Conservation (phyloP, 768 basidiomycete species). For the Nidularia sp. region DNA sequence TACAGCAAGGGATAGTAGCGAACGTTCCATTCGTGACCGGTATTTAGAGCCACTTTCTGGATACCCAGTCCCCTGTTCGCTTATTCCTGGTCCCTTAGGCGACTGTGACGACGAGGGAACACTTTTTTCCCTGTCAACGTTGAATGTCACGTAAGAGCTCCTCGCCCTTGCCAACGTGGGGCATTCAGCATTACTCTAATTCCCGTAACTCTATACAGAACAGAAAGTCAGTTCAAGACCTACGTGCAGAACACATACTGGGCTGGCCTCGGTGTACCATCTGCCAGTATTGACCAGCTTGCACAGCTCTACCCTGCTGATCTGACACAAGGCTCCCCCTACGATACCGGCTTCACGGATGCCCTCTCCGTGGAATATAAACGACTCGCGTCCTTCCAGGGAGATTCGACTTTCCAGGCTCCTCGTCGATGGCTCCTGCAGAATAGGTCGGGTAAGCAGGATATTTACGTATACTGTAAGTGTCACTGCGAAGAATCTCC, state of each 20-base stretch:
- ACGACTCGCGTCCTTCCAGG: conserved; percentile 37
- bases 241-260: conserved; percentile 23
- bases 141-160: conserved; percentile 43
- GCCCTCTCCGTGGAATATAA: conserved; percentile 39
- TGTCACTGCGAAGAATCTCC: neutral
- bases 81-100: conserved; percentile 17
- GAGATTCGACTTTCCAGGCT: conserved; percentile 42
- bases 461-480: conserved; percentile 33
- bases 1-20: conserved; percentile 39
- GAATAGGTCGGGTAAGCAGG: conserved; percentile 26
- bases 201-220: conserved; percentile 1
- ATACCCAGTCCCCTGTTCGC: neutral
- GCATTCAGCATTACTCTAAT: neutral
- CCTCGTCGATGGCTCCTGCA: conserved; percentile 44
- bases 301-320: conserved; percentile 24
- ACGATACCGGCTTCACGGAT: conserved; percentile 32
- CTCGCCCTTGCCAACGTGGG: neutral
- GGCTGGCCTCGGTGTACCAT: conserved; percentile 10
- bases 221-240: conserved; percentile 16
- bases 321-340: conserved; percentile 39
- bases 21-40: conserved; percentile 47
- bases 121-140: conserved; percentile 41
- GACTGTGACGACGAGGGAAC: conserved; percentile 65
- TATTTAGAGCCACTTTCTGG: conserved; percentile 2
- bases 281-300: conserved; percentile 13